phyloP scores from a whole-genome alignment of 768 basidiomycete genomes.

The Boletus huronensis region DNA sequence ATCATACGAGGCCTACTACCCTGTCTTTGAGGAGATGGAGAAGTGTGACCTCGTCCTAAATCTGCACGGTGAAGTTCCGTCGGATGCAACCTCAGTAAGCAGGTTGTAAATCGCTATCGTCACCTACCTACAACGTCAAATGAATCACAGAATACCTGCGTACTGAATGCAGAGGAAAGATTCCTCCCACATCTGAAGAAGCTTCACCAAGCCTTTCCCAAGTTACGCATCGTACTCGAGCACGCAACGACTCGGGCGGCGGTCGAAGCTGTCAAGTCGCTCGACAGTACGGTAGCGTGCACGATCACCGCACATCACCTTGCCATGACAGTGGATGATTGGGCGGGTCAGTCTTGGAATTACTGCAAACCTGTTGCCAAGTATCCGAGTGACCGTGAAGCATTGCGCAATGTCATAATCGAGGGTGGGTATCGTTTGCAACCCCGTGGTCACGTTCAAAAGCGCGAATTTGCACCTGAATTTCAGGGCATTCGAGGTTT shows the following conservation, averaged over 20 bases:
- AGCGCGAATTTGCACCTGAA: neutral
- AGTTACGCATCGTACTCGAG: conserved; percentile 91
- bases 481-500: conserved; percentile 82
- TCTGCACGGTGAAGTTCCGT: conserved; percentile 95
- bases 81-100: conserved; percentile 60
- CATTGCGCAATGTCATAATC: conserved; percentile 70
- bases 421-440: conserved; percentile 49
- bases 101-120: neutral
- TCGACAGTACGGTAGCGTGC: conserved; percentile 84
- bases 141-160: conserved; percentile 68
- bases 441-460: neutral
- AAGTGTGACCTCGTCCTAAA: conserved; percentile 92
- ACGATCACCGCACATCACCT: conserved; percentile 98
- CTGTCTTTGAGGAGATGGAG: conserved; percentile 92
- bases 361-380: conserved; percentile 99
- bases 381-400: conserved; percentile 85
- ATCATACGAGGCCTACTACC: conserved; percentile 90
- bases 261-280: conserved; percentile 76
- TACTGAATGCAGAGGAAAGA: conserved; percentile 87
- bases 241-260: conserved; percentile 94
- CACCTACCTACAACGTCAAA: neutral
- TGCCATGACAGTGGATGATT: conserved; percentile 90
- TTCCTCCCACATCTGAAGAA: conserved; percentile 87
- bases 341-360: conserved; percentile 92
- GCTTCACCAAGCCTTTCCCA: conserved; percentile 81